Evolutionary conservation across 2,329 filamentous ascomycete species (phyloP).

Genomic region (Colletotrichum scovillei): DNA sequence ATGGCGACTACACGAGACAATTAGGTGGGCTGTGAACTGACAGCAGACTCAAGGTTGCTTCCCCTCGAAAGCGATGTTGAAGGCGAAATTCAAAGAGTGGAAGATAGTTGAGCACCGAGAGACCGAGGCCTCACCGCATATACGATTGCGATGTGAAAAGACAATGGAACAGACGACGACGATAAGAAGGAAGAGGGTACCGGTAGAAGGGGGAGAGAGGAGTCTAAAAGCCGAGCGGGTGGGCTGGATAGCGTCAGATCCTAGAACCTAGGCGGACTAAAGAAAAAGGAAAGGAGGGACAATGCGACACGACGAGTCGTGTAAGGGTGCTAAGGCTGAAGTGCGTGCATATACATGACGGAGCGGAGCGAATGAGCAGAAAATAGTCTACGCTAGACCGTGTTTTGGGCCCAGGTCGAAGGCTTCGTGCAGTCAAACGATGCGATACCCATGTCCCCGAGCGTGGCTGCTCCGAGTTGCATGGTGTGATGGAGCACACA

Average conservation of each 20-base stretch:
- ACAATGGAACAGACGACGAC: background rate
- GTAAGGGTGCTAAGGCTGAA: conserved; percentile 33
- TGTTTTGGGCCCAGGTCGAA: conserved; percentile 22
- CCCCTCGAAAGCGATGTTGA: background rate
- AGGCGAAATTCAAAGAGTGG: too few relatives aligned
- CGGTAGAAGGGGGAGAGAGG: conserved; percentile 3
- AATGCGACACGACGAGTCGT: conserved; percentile 31
- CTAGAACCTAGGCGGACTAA: background rate
- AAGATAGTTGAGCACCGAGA: background rate
- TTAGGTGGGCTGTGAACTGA: background rate
- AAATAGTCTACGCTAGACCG: conserved; percentile 20
- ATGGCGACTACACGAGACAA: conserved; percentile 9
- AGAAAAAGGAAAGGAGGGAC: conserved; percentile 30
- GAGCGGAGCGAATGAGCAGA: conserved; percentile 15
- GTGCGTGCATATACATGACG: conserved; percentile 14
- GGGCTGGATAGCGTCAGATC: conserved; percentile 19
- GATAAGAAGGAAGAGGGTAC: background rate
- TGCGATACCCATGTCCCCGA: conserved; percentile 11
- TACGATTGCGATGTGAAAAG: background rate
- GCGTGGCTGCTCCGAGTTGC: conserved; percentile 28
- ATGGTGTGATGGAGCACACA: conserved; percentile 5
- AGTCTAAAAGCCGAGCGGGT: conserved; percentile 26
- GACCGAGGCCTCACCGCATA: background rate
- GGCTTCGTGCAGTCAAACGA: conserved; percentile 24
- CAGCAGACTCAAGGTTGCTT: background rate